Evolutionary conservation across 225 moss, liverwort and hornwort species (phyloP), one percentile per base, ranked within the genome.

Genomic region (Physcomitrellopsis africana): DNA sequence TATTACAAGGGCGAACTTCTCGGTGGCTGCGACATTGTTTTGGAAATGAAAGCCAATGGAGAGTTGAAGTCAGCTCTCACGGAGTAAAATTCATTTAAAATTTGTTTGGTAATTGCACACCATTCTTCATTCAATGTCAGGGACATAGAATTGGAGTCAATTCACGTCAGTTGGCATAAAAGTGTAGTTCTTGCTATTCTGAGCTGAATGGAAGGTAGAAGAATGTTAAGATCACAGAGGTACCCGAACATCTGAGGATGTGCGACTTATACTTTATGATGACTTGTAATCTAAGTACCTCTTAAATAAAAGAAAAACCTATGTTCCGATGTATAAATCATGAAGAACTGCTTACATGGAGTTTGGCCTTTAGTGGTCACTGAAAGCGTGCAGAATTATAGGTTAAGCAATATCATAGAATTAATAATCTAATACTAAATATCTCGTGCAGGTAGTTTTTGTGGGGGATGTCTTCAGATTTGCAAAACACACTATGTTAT

Each of bases 41-140:
- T 94, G 82, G 94, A 96, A 85, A 91, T 96, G 96, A 96, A 94
- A 80, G 72, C 76, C 14, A 89, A 81, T 58, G 96, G 94, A 73
- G 95, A 96, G 78, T 77, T 96, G 84, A 93, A 93, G 78, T 81
- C 87, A 52, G 69, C 86, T 48, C 73, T 87, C 52, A 67, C 75
- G 41, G 81, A 81, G 60, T 86, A 68, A 83, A 41, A 47, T 61
- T 59, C 51, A 76, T 80, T 46, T 49, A 61, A 70, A 53, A 53
- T 70, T 57, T 60, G 27, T 70, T 70, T 27, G 51, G 20, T 62
- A 66, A 73, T 73, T 47, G 54, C 32, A 53, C 69, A 53, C 18
- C 48, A 16, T 26, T 58, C 13, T 46, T 46, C 32, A 47, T 29
- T 73, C 63, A 19, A 64, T 23, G 46, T 27, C 17, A 49, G 42